Evolutionary conservation across 768 basidiomycete species (phyloP).

Genomic region (Dioszegia hungarica): DNA sequence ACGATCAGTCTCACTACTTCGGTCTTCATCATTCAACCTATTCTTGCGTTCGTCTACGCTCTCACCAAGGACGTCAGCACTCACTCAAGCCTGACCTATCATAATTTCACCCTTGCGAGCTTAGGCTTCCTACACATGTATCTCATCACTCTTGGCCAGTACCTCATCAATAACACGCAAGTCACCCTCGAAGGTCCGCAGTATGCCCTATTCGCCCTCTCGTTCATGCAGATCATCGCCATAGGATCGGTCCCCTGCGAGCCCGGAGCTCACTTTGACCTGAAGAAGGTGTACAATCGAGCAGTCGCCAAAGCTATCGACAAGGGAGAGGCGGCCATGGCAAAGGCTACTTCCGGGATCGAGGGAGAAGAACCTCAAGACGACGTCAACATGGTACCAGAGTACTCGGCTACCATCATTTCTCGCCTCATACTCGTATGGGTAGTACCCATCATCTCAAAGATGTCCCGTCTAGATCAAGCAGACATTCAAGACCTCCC

Average conservation of each 20-base stretch:
- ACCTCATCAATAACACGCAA: conserved; percentile 3
- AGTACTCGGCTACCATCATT: conserved; percentile 14
- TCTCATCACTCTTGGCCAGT: conserved; percentile 19
- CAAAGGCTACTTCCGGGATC: neutral
- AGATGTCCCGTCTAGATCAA: conserved; percentile 17
- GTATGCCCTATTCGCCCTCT: conserved; percentile 10
- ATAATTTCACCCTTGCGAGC: conserved; percentile 11
- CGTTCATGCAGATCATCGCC: neutral
- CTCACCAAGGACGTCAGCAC: conserved; percentile 3
- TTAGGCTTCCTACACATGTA: conserved; percentile 11
- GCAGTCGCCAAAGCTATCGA: conserved; percentile 6
- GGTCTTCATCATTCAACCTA: neutral
- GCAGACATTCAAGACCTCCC: conserved; percentile 33
- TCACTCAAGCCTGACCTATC: conserved; percentile 11
- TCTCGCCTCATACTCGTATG: conserved; percentile 13
- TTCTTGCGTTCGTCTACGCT: neutral
- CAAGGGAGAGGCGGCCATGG: neutral
- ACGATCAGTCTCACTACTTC: neutral
- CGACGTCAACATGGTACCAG: conserved; percentile 11
- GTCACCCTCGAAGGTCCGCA: conserved; percentile 7
- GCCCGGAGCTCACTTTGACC: conserved; percentile 17
- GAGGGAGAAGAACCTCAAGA: conserved; percentile 3
- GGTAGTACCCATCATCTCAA: conserved; percentile 17
- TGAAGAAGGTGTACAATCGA: conserved; percentile 20
- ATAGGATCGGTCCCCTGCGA: conserved; percentile 13